Conservation (phyloP, 2,329 filamentous ascomycete genomes). For the Talaromyces sp. region DNA sequence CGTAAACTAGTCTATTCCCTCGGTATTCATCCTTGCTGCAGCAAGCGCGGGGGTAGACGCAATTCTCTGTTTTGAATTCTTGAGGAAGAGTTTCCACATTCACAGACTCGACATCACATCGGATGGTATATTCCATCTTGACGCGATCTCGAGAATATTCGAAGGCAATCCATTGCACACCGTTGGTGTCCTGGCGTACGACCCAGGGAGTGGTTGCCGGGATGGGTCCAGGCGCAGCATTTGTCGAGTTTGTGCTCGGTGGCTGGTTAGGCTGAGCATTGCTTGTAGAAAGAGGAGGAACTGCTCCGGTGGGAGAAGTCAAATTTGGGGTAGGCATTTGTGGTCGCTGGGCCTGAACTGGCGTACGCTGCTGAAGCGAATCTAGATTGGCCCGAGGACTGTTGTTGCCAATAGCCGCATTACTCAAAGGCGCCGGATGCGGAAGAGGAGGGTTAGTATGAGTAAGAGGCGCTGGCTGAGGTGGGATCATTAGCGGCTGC, state of each 20-base stretch:
- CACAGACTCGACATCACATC: slow-evolving; percentile 95
- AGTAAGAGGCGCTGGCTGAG: slow-evolving; percentile 30
- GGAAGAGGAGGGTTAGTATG: slow-evolving; percentile 18
- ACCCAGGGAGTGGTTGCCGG: slow-evolving; percentile 93
- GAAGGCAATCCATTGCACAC: slow-evolving; percentile 98
- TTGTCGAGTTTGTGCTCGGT: slow-evolving; percentile 68
- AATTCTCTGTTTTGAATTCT: slow-evolving; percentile 98
- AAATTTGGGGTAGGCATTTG: slow-evolving; percentile 2
- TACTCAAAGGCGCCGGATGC: slow-evolving; percentile 38
- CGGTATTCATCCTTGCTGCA: slow-evolving; percentile 94
- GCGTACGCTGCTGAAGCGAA: slow-evolving; percentile 29
- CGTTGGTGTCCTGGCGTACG: slow-evolving; percentile 89
- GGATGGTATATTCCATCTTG: slow-evolving; percentile 99
- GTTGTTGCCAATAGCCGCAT: slow-evolving; percentile 58
- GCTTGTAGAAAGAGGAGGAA: slow-evolving; percentile 16
- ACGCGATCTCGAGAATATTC: slow-evolving; percentile 95
- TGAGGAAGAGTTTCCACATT: slow-evolving; percentile 76
- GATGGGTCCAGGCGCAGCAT: slow-evolving; percentile 86
- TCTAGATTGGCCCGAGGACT: slow-evolving; percentile 51
- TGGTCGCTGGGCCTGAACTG: slow-evolving; percentile 16
- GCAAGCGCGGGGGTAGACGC: slow-evolving; percentile 92
- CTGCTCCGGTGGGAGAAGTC: slow-evolving; percentile 4
- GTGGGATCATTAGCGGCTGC: slow-evolving; percentile 50
- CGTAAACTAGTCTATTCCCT: slow-evolving; percentile 90
- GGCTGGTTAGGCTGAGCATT: slow-evolving; percentile 32